Evolutionary conservation across 106 monocot species (phyloP).

Genomic region (Dendrobium chrysotoxum): DNA sequence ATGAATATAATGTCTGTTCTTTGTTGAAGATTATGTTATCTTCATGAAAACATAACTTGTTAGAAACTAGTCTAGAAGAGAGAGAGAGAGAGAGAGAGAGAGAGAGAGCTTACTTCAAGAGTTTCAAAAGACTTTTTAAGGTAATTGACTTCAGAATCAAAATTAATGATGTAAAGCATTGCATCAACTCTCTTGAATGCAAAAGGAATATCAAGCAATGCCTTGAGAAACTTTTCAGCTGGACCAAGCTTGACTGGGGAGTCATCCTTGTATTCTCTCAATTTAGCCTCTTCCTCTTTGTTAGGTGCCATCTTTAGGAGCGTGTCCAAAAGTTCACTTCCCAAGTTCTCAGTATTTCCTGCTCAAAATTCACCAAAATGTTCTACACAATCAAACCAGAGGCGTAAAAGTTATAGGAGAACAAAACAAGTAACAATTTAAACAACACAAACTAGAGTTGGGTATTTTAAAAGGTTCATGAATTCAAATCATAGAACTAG

Average conservation of each 20-base stretch:
- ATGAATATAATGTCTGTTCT: too few relatives aligned
- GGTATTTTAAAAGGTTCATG: too few relatives aligned
- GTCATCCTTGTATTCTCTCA: slow-evolving; percentile 60
- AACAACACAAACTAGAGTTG: too few relatives aligned
- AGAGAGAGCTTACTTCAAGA: slow-evolving; percentile 54
- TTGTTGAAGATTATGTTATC: too few relatives aligned
- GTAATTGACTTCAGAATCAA: slow-evolving; percentile 84
- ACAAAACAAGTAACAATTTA: too few relatives aligned
- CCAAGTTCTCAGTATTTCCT: slow-evolving; percentile 77
- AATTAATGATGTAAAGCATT: slow-evolving; percentile 85
- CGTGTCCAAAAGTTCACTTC: slow-evolving; percentile 77
- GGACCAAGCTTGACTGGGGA: slow-evolving; percentile 64
- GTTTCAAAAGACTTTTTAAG: slow-evolving; percentile 78
- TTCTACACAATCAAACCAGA: neutral
- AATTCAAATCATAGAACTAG: too few relatives aligned
- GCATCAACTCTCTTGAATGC: slow-evolving; percentile 93
- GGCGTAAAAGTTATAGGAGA: too few relatives aligned
- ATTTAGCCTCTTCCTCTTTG: slow-evolving; percentile 79
- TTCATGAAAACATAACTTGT: too few relatives aligned
- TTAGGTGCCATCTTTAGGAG: slow-evolving; percentile 89
- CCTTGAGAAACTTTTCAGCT: slow-evolving; percentile 88
- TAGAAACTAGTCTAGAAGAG: too few relatives aligned
- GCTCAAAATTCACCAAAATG: slow-evolving; percentile 9
- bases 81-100: neutral
- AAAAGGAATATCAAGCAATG: slow-evolving; percentile 76